phyloP scores from a whole-genome alignment of 805 yeast species.

The Danielozyma ontarioensis region DNA sequence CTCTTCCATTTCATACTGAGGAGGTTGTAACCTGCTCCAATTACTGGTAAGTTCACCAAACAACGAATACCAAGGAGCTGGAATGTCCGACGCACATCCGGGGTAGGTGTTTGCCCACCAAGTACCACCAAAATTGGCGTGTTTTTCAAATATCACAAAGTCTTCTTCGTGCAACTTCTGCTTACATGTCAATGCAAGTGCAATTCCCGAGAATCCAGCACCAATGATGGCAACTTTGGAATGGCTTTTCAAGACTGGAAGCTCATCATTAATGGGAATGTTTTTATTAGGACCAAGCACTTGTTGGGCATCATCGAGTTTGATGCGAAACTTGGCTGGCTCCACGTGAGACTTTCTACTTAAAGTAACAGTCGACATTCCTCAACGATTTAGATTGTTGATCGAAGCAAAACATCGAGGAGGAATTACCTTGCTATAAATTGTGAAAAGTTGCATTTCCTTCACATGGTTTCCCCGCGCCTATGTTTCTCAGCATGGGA shows the following conservation, averaged over 20 bases:
- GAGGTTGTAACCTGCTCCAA: conserved; percentile 37
- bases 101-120: conserved; percentile 44
- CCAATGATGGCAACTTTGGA: conserved; percentile 35
- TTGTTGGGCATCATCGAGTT: conserved; percentile 19
- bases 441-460: no score
- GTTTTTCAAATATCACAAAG: conserved; percentile 34
- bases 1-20: conserved; percentile 39
- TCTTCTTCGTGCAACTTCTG: conserved; percentile 23
- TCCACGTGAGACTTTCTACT: conserved; percentile 25
- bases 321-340: conserved; percentile 27
- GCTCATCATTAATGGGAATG: conserved; percentile 11
- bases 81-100: conserved; percentile 41
- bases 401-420: no score
- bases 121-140: conserved; percentile 36
- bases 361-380: conserved; percentile 23
- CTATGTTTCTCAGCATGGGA: no score
- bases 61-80: conserved; percentile 37
- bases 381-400: neutral
- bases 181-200: conserved; percentile 23
- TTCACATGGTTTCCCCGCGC: no score
- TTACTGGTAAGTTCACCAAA: conserved; percentile 27
- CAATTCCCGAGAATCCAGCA: conserved; percentile 37
- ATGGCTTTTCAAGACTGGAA: conserved; percentile 15
- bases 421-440: no score
- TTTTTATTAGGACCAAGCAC: conserved; percentile 19